Base-by-base conservation (phyloP, 2,329 filamentous ascomycete species). In the Acrodontium crateriforme region DNA sequence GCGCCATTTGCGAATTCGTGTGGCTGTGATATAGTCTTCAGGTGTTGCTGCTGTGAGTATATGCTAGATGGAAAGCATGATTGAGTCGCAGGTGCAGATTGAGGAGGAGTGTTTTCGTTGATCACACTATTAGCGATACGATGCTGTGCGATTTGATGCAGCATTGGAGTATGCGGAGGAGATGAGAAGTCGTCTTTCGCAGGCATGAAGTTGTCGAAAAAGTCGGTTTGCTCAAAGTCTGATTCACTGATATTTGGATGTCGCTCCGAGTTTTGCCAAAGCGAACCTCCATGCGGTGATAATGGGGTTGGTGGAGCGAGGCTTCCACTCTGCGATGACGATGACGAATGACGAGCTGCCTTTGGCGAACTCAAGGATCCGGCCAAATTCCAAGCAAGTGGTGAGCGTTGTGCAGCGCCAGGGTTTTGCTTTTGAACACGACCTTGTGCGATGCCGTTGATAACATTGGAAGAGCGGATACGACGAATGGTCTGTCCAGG, bases 401-500 rank as follows among this genome's bases (percentile, higher is more conserved):
- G 62, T 12, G 62, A 66, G 9, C 60, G 55, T 39, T 65, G 62
- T 13, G 60, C 55, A 13, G 60, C 58, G 25, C 58, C 54, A 15
- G 54, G 47, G 18, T 44, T 49, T 2, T 53, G 47, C 36, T 66
- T 66, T 35, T 62, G 58, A 14, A 66, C 53, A 24, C 62, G 59
- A 11, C 61, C 59, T 15, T 50, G 45, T 5, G 44, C 48, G 30
- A 55, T 40, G 26, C 47, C 53, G 31, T 54, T 58, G n/a, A 51
- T 38, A 8, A 59, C 58, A 24, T 54, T 59, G 9, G 60, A 58
- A 9, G 62, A 65, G 27, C 59, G 50, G 27, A 65, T 65, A 16
- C 60, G 56, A 18, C 62, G 59, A 9, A 65, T 47, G 21, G 37
- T 70, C 84, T 38, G 78, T 67, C 44, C 79, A 83, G 55, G 75